phyloP scores from a whole-genome alignment of 2,329 filamentous ascomycete genomes.

The Pseudogymnoascus sp. region DNA sequence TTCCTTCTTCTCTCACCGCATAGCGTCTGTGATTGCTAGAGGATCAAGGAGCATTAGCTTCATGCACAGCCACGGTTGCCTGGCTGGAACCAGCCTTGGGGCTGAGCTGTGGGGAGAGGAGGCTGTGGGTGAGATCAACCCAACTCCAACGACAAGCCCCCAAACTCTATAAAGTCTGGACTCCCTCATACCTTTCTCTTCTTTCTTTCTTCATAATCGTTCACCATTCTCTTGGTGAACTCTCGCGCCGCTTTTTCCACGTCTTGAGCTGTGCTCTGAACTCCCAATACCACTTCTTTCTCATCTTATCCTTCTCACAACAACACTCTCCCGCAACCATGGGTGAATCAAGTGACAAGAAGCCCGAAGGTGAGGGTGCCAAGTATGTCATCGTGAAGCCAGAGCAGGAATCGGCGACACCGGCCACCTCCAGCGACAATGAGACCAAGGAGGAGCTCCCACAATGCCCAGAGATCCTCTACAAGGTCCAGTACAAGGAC shows the following conservation, averaged over 20 bases:
- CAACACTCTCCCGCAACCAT: conserved; percentile 7
- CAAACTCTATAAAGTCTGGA: background rate
- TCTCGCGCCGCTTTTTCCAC: background rate
- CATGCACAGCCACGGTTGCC: conserved; percentile 4
- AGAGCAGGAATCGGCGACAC: conserved; percentile 10
- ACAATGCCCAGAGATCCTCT: conserved; percentile 18
- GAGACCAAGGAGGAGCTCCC: conserved; percentile 13
- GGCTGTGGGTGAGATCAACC: background rate
- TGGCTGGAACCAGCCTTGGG: conserved; percentile 1
- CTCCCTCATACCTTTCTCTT: background rate
- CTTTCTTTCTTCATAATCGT: background rate
- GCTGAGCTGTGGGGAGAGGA: conserved; percentile 4
- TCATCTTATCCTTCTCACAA: background rate
- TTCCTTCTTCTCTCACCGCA: background rate
- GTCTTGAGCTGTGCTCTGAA: conserved; percentile 1
- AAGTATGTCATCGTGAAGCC: conserved; percentile 18
- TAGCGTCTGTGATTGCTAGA: background rate
- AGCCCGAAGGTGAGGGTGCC: conserved; percentile 13
- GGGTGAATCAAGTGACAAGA: conserved; percentile 4
- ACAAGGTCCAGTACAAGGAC: conserved; percentile 21
- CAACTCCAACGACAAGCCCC: background rate
- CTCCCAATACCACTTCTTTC: background rate
- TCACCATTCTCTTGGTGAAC: background rate
- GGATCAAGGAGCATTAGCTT: background rate
- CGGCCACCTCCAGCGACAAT: conserved; percentile 12